phyloP scores from a whole-genome alignment of 371 early-diverging fungal genomes.

The Amoeboaphelidium protococcarum region DNA sequence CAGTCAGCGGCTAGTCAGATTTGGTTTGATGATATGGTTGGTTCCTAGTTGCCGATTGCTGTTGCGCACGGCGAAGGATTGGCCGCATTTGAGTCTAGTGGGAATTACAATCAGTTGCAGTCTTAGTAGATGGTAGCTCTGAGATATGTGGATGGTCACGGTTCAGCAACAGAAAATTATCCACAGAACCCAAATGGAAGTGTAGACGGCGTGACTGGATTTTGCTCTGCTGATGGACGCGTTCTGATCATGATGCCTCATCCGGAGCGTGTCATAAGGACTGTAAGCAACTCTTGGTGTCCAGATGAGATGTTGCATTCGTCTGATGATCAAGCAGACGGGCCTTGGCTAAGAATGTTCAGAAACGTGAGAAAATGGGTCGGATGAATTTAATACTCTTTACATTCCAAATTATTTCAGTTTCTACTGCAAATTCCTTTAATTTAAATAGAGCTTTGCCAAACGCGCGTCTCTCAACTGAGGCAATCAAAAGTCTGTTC shows the following conservation, averaged over 20 bases:
- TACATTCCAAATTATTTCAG: too few relatives aligned
- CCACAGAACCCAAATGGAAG: conserved; percentile 89
- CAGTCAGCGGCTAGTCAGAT: conserved; percentile 15
- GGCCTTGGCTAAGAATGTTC: conserved; percentile 67
- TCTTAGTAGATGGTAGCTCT: conserved; percentile 26
- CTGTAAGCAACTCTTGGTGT: conserved; percentile 54
- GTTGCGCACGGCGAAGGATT: conserved; percentile 92
- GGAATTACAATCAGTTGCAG: not conserved
- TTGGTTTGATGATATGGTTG: conserved; percentile 72
- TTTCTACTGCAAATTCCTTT: too few relatives aligned
- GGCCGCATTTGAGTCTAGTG: conserved; percentile 28
- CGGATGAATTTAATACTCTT: not conserved
- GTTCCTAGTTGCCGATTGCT: conserved; percentile 65
- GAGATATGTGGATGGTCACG: conserved; percentile 56
- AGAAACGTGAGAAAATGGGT: conserved; percentile 56
- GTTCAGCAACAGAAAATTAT: conserved; percentile 32
- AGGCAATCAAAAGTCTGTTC: too few relatives aligned
- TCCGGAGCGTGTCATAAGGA: conserved; percentile 69
- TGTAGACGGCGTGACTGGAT: conserved; percentile 55
- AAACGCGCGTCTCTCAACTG: too few relatives aligned
- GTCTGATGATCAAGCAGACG: conserved; percentile 16
- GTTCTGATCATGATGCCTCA: conserved; percentile 90
- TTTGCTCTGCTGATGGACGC: conserved; percentile 48
- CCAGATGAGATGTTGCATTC: not conserved
- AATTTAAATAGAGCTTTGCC: too few relatives aligned